Evolutionary conservation across 179 eudicot genomes (phyloP).

Genomic region (Silene coronaria): DNA sequence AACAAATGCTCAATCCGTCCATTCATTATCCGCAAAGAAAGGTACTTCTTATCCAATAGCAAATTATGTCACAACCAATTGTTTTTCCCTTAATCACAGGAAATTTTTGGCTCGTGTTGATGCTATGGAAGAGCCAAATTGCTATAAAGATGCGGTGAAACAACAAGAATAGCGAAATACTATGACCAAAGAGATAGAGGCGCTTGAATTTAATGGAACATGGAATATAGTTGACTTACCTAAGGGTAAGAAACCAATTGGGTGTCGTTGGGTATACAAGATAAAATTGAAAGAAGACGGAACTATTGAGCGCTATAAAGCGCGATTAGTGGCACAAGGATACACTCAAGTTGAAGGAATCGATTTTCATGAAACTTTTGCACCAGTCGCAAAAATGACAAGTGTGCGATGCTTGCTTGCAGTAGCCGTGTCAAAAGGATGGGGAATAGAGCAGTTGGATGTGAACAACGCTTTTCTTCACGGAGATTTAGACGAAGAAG

Average conservation of each 20-base stretch:
- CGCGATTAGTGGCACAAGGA: neutral
- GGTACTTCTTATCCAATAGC: too few species aligned
- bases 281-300: too few species aligned
- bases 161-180: too few species aligned
- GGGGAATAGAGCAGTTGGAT: neutral
- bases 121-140: too few species aligned
- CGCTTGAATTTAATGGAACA: too few species aligned
- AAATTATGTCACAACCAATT: constrained; percentile 12
- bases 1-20: neutral
- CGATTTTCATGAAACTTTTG: neutral
- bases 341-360: neutral
- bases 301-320: neutral
- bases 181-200: too few species aligned
- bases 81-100: constrained; percentile 12
- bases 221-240: too few species aligned
- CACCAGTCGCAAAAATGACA: neutral
- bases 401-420: neutral
- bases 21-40: neutral
- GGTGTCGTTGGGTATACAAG: neutral
- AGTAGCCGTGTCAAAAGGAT: neutral
- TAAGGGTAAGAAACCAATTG: too few species aligned
- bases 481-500: too few species aligned
- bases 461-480: neutral
- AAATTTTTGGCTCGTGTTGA: constrained; percentile 11
- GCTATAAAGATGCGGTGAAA: too few species aligned